Percentiles rank a stretch among this genome's conserved stretches.
phyloP scores from a whole-genome alignment of 2,329 filamentous ascomycete genomes.

The Achaetomium macrosporum region DNA sequence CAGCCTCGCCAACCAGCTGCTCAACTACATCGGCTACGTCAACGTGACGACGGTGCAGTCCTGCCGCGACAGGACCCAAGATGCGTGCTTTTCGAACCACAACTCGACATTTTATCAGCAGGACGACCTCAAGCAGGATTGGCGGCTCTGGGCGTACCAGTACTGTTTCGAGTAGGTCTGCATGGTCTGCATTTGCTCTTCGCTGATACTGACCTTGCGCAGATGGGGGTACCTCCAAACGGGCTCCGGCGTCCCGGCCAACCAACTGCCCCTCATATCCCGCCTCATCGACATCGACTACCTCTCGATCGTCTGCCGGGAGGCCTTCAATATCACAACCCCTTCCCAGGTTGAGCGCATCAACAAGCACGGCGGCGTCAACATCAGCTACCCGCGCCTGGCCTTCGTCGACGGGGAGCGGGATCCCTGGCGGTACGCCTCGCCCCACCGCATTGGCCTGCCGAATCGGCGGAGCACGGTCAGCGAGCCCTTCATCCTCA shows the following conservation, averaged over 20 bases:
- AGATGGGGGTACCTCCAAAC: constrained; percentile 77
- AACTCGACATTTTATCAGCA: constrained; percentile 31
- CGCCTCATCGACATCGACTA: constrained; percentile 62
- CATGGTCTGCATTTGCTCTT: constrained; percentile 16
- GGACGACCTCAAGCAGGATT: constrained; percentile 35
- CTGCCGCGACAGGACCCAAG: constrained; percentile 26
- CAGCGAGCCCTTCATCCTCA: constrained; percentile 66
- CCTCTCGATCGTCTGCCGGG: constrained; percentile 54
- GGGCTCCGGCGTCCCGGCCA: constrained; percentile 60
- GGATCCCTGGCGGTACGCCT: constrained; percentile 75
- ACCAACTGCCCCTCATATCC: constrained; percentile 64
- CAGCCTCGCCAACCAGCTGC: constrained; percentile 37
- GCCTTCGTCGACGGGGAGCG: constrained; percentile 71
- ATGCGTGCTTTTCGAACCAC: constrained; percentile 35
- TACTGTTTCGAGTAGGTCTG: constrained; percentile 47
- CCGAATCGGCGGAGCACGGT: constrained; percentile 52
- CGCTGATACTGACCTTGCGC: constrained; percentile 18
- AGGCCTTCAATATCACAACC: constrained; percentile 62
- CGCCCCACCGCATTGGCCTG: constrained; percentile 60
- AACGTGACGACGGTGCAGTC: constrained; percentile 27
- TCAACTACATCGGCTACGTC: constrained; percentile 49
- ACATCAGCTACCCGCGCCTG: constrained; percentile 67
- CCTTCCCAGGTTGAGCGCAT: constrained; percentile 59
- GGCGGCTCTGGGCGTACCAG: constrained; percentile 47
- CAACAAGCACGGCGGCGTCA: constrained; percentile 71